Conservation (phyloP, 2,329 filamentous ascomycete species). For the Metarhizium guizhouense region DNA sequence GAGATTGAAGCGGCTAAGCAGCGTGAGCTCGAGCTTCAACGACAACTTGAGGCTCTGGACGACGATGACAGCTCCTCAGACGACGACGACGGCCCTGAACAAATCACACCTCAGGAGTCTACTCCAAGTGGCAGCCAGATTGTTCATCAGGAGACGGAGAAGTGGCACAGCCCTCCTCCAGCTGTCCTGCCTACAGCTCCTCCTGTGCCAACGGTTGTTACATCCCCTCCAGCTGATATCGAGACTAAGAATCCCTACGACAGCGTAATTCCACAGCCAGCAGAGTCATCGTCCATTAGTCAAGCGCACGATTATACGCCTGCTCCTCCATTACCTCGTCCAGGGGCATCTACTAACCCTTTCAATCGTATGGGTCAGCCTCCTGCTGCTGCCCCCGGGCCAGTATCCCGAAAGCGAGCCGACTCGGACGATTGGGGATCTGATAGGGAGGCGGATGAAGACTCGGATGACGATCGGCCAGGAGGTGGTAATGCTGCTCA, state of each 20-base stretch:
- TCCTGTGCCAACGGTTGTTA: constrained; percentile 41
- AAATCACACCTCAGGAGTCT: constrained; percentile 54
- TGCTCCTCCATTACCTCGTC: constrained; percentile 25
- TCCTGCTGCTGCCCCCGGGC: constrained; percentile 37
- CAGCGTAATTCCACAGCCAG: constrained; percentile 71
- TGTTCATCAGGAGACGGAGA: constrained; percentile 46
- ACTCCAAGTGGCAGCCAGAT: constrained; percentile 42
- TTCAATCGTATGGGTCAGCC: constrained; percentile 79
- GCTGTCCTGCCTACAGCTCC: constrained; percentile 37
- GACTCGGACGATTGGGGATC: constrained; percentile 76
- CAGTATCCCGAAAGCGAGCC: constrained; percentile 44
- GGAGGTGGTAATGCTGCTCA: constrained; percentile 81
- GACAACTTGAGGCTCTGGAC: constrained; percentile 69
- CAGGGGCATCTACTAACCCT: constrained; percentile 77
- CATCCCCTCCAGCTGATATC: constrained; percentile 49
- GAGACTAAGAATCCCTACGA: constrained; percentile 95
- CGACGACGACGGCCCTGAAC: constrained; percentile 67
- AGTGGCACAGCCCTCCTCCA: constrained; percentile 40
- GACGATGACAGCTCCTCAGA: constrained; percentile 70
- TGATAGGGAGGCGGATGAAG: constrained; percentile 52
- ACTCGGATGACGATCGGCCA: constrained; percentile 70
- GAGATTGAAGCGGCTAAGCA: constrained; percentile 89
- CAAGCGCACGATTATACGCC: constrained; percentile 26
- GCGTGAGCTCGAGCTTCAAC: constrained; percentile 80
- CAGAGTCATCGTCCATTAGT: constrained; percentile 39